A percentile compares a stretch with the other conserved stretches of the same genome.
Evolutionary conservation across 441 rosid species (phyloP).

Genomic region (Mallotus repandus): DNA sequence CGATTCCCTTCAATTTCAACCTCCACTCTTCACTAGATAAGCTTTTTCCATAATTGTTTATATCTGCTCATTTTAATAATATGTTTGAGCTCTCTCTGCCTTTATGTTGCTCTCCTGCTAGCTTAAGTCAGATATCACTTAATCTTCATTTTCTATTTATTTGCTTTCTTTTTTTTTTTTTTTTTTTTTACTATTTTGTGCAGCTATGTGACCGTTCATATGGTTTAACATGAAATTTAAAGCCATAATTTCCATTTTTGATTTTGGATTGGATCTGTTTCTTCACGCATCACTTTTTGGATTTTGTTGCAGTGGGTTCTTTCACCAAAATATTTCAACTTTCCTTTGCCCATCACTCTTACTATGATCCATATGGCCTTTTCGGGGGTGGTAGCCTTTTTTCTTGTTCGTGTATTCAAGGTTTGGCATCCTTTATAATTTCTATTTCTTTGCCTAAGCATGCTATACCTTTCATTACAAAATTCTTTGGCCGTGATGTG

Average conservation of each 20-base stretch:
- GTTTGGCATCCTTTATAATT: slow-evolving; percentile 32
- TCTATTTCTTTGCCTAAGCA: not conserved
- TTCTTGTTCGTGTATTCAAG: slow-evolving; percentile 96
- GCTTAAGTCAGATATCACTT: not conserved
- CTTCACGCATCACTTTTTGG: slow-evolving; percentile 11
- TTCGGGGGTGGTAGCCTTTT: slow-evolving; percentile 77
- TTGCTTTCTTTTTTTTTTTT: not conserved
- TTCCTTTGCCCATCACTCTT: slow-evolving; percentile 88
- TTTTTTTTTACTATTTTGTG: no score
- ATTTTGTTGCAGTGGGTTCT: slow-evolving; percentile 88
- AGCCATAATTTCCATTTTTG: slow-evolving; percentile 1
- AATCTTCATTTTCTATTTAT: slow-evolving; percentile 3
- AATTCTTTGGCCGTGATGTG: not conserved
- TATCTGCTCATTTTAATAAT: no score
- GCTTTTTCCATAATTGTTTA: not conserved
- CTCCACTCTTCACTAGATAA: not conserved
- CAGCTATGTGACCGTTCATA: slow-evolving; percentile 2
- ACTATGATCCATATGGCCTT: slow-evolving; percentile 99
- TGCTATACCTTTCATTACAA: not conserved
- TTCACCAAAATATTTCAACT: slow-evolving; percentile 92
- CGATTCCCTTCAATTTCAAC: no score
- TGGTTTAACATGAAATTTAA: not conserved
- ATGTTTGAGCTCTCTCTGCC: no score
- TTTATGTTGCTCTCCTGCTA: no score
- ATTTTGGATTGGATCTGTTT: slow-evolving; percentile 2